phyloP scores from a whole-genome alignment of 805 yeast genomes.

The Pichia heedii region DNA sequence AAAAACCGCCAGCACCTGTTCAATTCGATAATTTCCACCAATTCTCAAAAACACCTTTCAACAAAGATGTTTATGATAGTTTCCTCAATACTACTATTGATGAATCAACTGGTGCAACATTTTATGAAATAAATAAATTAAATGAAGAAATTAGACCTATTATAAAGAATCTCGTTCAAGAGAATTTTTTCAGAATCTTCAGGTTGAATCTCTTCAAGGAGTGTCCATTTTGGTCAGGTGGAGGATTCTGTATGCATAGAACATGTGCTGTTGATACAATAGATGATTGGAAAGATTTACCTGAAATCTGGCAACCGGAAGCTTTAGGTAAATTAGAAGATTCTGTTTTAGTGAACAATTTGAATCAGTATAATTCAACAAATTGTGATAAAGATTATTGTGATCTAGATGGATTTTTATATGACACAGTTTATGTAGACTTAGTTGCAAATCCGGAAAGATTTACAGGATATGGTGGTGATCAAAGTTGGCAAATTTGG shows the following conservation, averaged over 20 bases:
- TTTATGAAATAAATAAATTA: slow-evolving; percentile 40
- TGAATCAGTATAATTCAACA: slow-evolving; percentile 15
- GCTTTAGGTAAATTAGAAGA: slow-evolving; percentile 47
- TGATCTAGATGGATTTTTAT: slow-evolving; percentile 49
- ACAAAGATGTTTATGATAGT: slow-evolving; percentile 12
- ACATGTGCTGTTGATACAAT: slow-evolving; percentile 86
- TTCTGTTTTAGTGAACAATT: slow-evolving; percentile 27
- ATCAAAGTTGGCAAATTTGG: slow-evolving; percentile 90
- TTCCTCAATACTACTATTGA: slow-evolving; percentile 18
- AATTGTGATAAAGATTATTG: slow-evolving; percentile 44
- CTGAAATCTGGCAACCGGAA: slow-evolving; percentile 68
- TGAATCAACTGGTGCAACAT: slow-evolving; percentile 26
- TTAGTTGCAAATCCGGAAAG: slow-evolving; percentile 87
- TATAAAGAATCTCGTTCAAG: slow-evolving; percentile 48
- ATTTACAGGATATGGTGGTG: slow-evolving; percentile 93
- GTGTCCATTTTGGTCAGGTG: slow-evolving; percentile 82
- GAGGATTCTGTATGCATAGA: slow-evolving; percentile 76
- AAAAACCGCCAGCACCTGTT: slow-evolving; percentile 12
- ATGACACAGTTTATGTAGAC: slow-evolving; percentile 75
- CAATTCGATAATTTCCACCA: slow-evolving; percentile 22
- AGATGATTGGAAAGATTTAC: slow-evolving; percentile 61
- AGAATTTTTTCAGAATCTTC: slow-evolving; percentile 83
- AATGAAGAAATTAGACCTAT: slow-evolving; percentile 47
- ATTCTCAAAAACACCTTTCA: slow-evolving; percentile 26
- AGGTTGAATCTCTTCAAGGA: slow-evolving; percentile 71